Evolutionary conservation across 2,329 filamentous ascomycete genomes (phyloP).

Genomic region (Epichloe amarillans): DNA sequence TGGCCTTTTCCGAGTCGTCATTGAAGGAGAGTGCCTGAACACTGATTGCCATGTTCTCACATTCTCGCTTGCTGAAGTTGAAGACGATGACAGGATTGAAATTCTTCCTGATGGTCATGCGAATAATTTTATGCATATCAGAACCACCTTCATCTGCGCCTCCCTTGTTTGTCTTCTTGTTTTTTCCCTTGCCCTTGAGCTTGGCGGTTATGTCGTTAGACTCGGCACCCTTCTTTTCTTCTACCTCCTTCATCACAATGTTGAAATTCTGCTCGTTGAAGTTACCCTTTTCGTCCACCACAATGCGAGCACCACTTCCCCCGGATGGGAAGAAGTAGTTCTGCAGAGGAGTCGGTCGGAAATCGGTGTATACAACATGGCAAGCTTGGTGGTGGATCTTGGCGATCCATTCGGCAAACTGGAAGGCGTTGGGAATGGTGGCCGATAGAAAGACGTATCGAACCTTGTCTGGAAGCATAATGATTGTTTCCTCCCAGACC

Average conservation of each 20-base stretch:
- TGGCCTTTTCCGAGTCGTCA: conserved; percentile 84
- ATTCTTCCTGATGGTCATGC: conserved; percentile 96
- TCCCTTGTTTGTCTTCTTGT: conserved; percentile 85
- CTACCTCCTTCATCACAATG: conserved; percentile 82
- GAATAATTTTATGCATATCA: conserved; percentile 95
- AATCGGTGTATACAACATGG: conserved; percentile 98
- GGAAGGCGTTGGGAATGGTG: conserved; percentile 97
- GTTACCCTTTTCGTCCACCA: conserved; percentile 92
- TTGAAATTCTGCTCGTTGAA: conserved; percentile 98
- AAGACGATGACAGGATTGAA: conserved; percentile 98
- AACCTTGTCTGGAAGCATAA: conserved; percentile 93
- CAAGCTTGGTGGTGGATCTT: conserved; percentile 97
- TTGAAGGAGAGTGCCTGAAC: conserved; percentile 88
- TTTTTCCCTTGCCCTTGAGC: conserved; percentile 74
- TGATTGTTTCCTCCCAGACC: conserved; percentile 99
- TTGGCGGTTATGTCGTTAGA: conserved; percentile 67
- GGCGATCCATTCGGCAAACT: conserved; percentile 98
- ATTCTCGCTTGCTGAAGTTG: conserved; percentile 97
- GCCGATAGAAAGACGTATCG: conserved; percentile 97
- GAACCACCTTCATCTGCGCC: conserved; percentile 58
- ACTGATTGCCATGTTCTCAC: conserved; percentile 76
- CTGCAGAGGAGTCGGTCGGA: conserved; percentile 88
- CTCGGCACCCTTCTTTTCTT: conserved; percentile 76
- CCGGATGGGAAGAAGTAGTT: conserved; percentile 96
- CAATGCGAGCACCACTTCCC: conserved; percentile 80